Evolutionary conservation across 306 rosid species (phyloP).

Genomic region (Carpinus fangiana): DNA sequence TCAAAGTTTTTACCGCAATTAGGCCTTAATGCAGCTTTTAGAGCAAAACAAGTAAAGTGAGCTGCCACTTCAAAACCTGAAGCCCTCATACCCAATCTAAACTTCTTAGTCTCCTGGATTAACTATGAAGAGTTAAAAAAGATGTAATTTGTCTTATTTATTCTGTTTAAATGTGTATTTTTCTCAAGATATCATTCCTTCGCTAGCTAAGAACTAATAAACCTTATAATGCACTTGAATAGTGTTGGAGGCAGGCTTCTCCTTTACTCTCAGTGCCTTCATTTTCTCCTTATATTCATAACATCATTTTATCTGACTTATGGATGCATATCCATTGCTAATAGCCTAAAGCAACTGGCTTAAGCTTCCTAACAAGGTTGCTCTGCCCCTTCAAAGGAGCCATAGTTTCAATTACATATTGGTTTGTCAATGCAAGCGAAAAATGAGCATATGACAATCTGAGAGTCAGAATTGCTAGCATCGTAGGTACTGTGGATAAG

Average conservation of each 20-base stretch:
- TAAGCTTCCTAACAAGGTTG: no score
- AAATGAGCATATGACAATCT: no score
- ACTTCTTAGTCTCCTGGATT: not conserved
- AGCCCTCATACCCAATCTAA: no score
- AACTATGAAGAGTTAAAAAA: not conserved
- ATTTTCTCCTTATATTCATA: not conserved
- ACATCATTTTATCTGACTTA: not conserved
- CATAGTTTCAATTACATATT: no score
- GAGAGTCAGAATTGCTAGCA: no score
- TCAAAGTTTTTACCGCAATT: no score
- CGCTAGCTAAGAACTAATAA: not conserved
- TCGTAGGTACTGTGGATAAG: no score
- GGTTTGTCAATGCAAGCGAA: no score
- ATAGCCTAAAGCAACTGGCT: no score
- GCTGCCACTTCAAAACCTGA: no score
- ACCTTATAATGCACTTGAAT: not conserved
- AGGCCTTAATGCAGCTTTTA: not conserved
- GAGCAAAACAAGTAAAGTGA: not conserved
- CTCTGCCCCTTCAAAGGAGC: no score
- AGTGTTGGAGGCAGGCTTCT: not conserved
- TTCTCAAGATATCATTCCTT: not conserved
- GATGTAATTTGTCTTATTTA: not conserved
- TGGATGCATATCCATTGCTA: not conserved
- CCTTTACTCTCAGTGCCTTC: not conserved
- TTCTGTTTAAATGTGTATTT: not conserved